Evolutionary conservation across 2,329 filamentous ascomycete genomes (phyloP).

Genomic region (Corniculantispora saksenae): DNA sequence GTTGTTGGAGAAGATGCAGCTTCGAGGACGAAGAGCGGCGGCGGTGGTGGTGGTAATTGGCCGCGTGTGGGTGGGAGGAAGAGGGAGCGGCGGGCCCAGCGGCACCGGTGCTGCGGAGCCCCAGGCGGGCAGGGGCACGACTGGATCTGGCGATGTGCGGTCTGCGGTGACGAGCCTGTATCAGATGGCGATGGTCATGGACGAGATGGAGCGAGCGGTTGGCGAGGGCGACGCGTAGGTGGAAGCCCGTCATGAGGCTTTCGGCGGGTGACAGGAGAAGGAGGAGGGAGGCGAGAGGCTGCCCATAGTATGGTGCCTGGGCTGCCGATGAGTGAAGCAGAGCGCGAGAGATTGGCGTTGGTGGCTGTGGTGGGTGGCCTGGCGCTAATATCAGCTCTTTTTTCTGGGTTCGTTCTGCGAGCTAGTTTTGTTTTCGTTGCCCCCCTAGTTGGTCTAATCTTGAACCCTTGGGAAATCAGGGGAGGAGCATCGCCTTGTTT

Average conservation of each 20-base stretch:
- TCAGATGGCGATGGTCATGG: slow-evolving; percentile 45
- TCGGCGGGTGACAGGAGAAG: not conserved
- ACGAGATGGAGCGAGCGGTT: slow-evolving; percentile 48
- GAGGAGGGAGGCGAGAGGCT: not conserved
- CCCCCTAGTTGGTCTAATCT: not conserved
- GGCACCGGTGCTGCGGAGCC: slow-evolving; percentile 37
- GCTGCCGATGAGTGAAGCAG: not conserved
- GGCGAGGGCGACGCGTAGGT: slow-evolving; percentile 49
- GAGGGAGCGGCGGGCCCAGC: slow-evolving; percentile 12
- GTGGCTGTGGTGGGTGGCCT: slow-evolving; percentile 4
- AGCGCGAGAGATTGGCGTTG: slow-evolving; percentile 7
- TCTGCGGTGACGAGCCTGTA: slow-evolving; percentile 38
- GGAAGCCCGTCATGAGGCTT: slow-evolving; percentile 48
- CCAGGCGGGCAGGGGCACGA: slow-evolving; percentile 40
- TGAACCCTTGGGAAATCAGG: slow-evolving; percentile 10
- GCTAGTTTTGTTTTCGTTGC: not conserved
- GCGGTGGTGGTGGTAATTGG: slow-evolving; percentile 38
- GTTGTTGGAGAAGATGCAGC: slow-evolving; percentile 5
- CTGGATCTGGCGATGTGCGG: slow-evolving; percentile 46
- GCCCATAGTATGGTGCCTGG: not conserved
- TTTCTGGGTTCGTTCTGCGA: not conserved
- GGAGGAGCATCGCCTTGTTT: slow-evolving; percentile 11
- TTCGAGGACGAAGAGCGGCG: slow-evolving; percentile 24
- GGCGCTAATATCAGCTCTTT: slow-evolving; percentile 1
- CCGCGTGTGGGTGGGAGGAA: slow-evolving; percentile 26